These are phyloP conservation scores for Ramaria sp. DNA, from an alignment of 768 basidiomycete genomes.

Conservation along the genomic window DNA sequence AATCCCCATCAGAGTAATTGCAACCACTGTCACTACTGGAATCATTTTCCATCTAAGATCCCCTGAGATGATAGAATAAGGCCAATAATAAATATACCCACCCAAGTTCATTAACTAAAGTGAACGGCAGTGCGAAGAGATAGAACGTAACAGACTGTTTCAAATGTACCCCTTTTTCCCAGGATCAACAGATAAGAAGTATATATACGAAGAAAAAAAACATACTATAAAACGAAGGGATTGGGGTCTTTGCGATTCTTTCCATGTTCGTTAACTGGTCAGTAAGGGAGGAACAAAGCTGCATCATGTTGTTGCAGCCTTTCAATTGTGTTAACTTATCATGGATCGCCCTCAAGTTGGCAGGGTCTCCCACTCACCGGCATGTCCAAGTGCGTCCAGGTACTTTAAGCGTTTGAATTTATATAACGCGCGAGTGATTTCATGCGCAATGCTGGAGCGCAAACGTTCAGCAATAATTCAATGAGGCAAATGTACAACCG, in stretches of 20 bases:
- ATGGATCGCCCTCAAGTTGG: conserved; percentile 5
- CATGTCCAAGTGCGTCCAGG: conserved; percentile 83
- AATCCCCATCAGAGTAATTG: conserved; percentile 89
- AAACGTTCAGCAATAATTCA: neutral
- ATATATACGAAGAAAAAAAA: neutral
- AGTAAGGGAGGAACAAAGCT: conserved; percentile 32
- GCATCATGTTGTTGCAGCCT: conserved; percentile 73
- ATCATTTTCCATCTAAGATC: conserved; percentile 56
- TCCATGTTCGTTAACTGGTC: conserved; percentile 84
- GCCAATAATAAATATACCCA: neutral
- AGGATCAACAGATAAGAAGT: no score
- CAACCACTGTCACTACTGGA: conserved; percentile 76
- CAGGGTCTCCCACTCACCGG: no score
- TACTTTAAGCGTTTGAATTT: conserved; percentile 69
- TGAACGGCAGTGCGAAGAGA: conserved; percentile 83
- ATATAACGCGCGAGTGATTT: conserved; percentile 60
- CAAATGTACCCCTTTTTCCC: conserved; percentile 78
- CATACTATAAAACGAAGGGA: conserved; percentile 25
- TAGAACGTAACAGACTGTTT: conserved; percentile 95
- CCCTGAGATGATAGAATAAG: no score
- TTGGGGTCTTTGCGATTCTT: conserved; percentile 81
- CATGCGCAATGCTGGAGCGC: conserved; percentile 61
- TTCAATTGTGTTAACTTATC: conserved; percentile 10
- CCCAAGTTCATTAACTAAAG: conserved; percentile 66
- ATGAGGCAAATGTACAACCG: conserved; percentile 18